Evolutionary conservation across 192 early-diverging fungal species (phyloP).

Genomic region (Oehlia diaphana): DNA sequence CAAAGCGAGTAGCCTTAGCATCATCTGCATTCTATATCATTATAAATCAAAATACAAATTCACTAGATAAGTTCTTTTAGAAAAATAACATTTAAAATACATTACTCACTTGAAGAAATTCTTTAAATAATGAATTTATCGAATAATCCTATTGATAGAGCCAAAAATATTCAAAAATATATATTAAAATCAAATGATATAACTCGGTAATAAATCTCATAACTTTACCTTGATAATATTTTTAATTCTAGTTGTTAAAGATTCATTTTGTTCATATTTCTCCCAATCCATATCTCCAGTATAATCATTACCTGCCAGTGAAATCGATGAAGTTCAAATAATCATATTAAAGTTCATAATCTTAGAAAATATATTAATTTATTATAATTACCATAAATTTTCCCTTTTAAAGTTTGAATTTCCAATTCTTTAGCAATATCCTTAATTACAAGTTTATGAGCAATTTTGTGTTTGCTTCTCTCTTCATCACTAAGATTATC

Average conservation of each 20-base stretch:
- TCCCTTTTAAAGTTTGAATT: neutral
- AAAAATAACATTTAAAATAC: neutral
- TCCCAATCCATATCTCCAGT: neutral
- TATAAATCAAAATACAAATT: neutral
- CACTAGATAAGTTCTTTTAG: neutral
- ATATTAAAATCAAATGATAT: neutral
- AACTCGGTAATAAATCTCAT: neutral
- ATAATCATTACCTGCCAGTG: neutral
- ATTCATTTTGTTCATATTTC: slow-evolving; percentile 4
- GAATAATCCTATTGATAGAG: neutral
- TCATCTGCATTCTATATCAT: slow-evolving; percentile 43
- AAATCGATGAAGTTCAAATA: neutral
- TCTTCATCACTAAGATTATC: neutral
- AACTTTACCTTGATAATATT: slow-evolving; percentile 1
- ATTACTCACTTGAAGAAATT: neutral
- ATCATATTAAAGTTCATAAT: neutral
- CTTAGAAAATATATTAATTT: neutral
- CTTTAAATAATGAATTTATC: neutral
- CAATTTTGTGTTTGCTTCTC: neutral
- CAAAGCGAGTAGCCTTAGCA: neutral
- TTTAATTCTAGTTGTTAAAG: neutral
- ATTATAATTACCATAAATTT: neutral
- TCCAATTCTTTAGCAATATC: neutral
- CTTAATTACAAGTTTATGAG: neutral
- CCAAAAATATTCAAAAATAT: neutral